Base-by-base conservation (phyloP, 345 rosid species). In the Fremontodendron californicum region DNA sequence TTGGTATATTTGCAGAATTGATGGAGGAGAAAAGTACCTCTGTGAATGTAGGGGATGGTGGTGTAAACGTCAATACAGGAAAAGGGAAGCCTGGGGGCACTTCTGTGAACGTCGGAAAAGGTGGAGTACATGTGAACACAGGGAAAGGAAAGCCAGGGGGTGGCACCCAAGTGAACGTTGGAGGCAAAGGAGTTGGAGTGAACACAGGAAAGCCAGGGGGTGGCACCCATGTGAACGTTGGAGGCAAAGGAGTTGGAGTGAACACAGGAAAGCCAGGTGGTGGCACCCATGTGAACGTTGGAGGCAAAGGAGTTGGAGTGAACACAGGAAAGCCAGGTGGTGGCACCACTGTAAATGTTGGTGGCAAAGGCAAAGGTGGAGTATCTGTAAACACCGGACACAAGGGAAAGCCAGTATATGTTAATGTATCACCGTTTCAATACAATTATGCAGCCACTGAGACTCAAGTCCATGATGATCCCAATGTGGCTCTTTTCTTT, bases 321-420 rank as follows among this genome's bases (percentile, higher is more conserved):
- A 71, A 87, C 63, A 67, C 92, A 0, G 90, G 93, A 12, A n/a
- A n/a, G n/a, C n/a, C n/a, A n/a, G n/a, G n/a, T n/a, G n/a, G n/a
- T n/a, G n/a, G n/a, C 74, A 90, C 97, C 78, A 80, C 58, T 8
- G 98, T 90, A 48, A 88, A 89, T 46, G 97, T 90, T 0, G 97
- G 98, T 75, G 95, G 97, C 77, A 90, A 94, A 86, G 95, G 97
- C 3, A n/a, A n/a, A n/a, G n/a, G n/a, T n/a, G 97, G 96, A 62
- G 95, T 88, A 42, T 68, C 78, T 9, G 97, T 89, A 39, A 77
- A 16, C 83, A 64, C 92, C 48, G 88, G 91, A 25, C 77, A 31
- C 76, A 92, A 90, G 85, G 96, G 96, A 2, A 93, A 52, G 83
- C 96, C 93, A 0, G 90, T 92, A 0, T 29, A 55, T 58, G 93